These are phyloP conservation scores for Aspergillus wentii DNA, from an alignment of 495 filamentous ascomycete genomes.

Conservation along the genomic window DNA sequence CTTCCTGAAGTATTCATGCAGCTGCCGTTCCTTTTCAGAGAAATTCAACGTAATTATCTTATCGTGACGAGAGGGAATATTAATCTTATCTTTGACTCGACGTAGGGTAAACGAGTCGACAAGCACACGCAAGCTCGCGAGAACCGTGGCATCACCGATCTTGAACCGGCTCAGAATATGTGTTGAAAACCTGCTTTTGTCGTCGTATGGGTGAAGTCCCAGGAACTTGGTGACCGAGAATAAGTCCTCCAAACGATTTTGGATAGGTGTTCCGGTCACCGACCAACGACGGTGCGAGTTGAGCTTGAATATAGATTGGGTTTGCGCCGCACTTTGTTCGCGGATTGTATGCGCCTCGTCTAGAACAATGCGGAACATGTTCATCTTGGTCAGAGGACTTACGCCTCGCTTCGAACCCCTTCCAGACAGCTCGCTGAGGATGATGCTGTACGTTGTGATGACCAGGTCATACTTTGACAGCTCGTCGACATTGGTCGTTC, in stretches of 20 bases:
- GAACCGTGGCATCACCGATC: constrained; percentile 69
- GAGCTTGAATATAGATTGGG: constrained; percentile 78
- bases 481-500: constrained; percentile 59
- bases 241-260: constrained; percentile 89
- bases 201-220: constrained; percentile 79
- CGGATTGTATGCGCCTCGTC: constrained; percentile 96
- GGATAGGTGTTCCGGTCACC: constrained; percentile 87
- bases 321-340: constrained; percentile 72
- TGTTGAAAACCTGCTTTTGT: constrained; percentile 65
- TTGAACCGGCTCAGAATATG: constrained; percentile 78
- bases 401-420: constrained; percentile 52
- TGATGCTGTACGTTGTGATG: constrained; percentile 85
- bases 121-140: constrained; percentile 82
- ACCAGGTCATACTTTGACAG: constrained; percentile 75
- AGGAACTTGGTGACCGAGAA: constrained; percentile 88
- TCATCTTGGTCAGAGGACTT: constrained; percentile 66
- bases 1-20: constrained; percentile 58
- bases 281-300: constrained; percentile 85
- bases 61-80: constrained; percentile 72
- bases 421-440: constrained; percentile 70
- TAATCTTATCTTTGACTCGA: constrained; percentile 86
- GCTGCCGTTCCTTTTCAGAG: constrained; percentile 43
- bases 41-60: constrained; percentile 60
- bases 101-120: constrained; percentile 90
- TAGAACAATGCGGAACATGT: constrained; percentile 92